phyloP scores from a whole-genome alignment of 2,329 filamentous ascomycete species.

The Calonectria leucothoes region DNA sequence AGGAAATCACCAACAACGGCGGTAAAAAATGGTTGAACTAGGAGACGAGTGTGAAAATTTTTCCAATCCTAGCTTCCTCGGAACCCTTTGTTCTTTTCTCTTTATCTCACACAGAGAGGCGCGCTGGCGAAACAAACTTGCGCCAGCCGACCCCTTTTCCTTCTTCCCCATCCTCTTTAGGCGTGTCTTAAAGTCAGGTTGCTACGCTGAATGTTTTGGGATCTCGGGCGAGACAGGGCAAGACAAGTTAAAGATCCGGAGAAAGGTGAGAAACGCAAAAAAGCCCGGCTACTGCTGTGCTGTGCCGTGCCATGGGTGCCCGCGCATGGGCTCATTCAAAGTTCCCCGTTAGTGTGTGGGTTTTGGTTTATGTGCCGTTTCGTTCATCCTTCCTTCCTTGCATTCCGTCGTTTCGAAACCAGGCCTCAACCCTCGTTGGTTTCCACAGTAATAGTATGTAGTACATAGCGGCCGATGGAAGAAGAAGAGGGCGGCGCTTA shows the following conservation, averaged over 20 bases:
- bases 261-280: neutral
- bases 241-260: slow-evolving; percentile 1
- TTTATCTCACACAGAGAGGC: neutral
- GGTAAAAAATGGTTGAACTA: neutral
- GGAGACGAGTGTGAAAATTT: neutral
- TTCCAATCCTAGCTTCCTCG: neutral
- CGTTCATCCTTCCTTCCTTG: neutral
- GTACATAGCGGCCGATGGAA: neutral
- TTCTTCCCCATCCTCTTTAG: neutral
- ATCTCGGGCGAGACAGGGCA: neutral
- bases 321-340: slow-evolving; percentile 2
- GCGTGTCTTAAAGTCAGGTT: neutral
- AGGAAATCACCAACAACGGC: neutral
- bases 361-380: slow-evolving; percentile 3
- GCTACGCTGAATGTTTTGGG: neutral
- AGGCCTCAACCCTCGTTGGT: neutral
- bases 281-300: neutral
- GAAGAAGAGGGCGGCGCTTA: neutral
- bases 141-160: neutral
- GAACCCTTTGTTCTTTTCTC: neutral
- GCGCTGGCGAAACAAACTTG: neutral
- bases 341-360: neutral
- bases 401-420: slow-evolving; percentile 6
- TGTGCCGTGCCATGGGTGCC: neutral
- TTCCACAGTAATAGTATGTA: neutral